Evolutionary conservation across 192 early-diverging fungal species (phyloP).

Genomic region (Coemansia sp.): DNA sequence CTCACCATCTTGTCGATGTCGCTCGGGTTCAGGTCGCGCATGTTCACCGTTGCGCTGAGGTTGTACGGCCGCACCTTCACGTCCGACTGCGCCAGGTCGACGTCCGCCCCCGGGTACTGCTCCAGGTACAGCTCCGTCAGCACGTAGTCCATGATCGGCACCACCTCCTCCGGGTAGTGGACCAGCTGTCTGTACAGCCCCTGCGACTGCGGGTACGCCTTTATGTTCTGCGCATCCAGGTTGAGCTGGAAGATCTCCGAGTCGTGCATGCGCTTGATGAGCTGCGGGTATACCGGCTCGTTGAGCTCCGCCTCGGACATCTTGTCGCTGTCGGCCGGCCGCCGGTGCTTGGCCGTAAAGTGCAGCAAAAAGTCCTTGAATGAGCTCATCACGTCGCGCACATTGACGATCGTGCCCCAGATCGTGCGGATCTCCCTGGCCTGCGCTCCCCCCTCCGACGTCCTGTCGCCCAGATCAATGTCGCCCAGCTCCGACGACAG

Average conservation of each 20-base stretch:
- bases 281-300: conserved; percentile 72
- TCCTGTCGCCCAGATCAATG: conserved; percentile 27
- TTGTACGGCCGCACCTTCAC: conserved; percentile 86
- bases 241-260: conserved; percentile 72
- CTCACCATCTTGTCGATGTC: conserved; percentile 97
- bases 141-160: conserved; percentile 89
- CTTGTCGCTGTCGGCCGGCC: conserved; percentile 23
- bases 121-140: conserved; percentile 72
- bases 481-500: conserved; percentile 48
- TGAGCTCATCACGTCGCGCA: conserved; percentile 72
- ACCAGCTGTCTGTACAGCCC: conserved; percentile 79
- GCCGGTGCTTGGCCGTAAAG: conserved; percentile 62
- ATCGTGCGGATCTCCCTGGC: conserved; percentile 61
- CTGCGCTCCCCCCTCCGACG: conserved; percentile 12
- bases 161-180: conserved; percentile 94
- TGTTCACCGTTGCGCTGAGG: conserved; percentile 70
- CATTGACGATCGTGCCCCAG: conserved; percentile 93
- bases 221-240: conserved; percentile 83
- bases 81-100: conserved; percentile 57
- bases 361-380: conserved; percentile 82
- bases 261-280: conserved; percentile 72
- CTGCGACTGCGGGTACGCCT: conserved; percentile 60
- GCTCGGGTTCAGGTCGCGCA: conserved; percentile 92
- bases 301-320: conserved; percentile 51
- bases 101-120: conserved; percentile 62